Conservation (phyloP, 352 stramenopile species). For the Thraustotheca clavata region DNA sequence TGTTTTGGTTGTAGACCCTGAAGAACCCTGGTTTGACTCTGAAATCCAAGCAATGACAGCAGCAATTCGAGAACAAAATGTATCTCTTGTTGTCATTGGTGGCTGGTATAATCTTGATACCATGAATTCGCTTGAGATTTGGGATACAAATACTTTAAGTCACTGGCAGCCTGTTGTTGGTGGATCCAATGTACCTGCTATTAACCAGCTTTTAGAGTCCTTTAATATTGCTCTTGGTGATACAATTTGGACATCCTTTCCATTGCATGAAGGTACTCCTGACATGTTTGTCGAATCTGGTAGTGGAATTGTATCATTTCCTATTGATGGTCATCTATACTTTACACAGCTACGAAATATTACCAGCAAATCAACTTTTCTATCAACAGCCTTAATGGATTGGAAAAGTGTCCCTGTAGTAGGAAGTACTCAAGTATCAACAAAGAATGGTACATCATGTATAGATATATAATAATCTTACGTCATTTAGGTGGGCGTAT, state of each 20-base stretch:
- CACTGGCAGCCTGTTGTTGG: conserved; percentile 72
- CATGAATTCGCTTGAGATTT: conserved; percentile 56
- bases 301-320: not conserved
- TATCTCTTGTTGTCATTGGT: conserved; percentile 63
- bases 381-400: not conserved
- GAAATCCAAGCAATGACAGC: conserved; percentile 48
- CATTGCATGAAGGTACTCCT: conserved; percentile 20
- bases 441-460: conserved; percentile 22
- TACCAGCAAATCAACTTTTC: not conserved
- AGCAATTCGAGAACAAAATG: conserved; percentile 54
- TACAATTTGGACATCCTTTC: conserved; percentile 32
- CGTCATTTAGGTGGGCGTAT: conserved; percentile 44
- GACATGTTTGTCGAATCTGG: conserved; percentile 35
- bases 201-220: conserved; percentile 52
- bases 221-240: conserved; percentile 65
- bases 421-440: not conserved
- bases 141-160: conserved; percentile 76
- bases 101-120: conserved; percentile 70
- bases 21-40: conserved; percentile 66
- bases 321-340: not conserved
- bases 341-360: not conserved
- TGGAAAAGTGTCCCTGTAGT: not conserved
- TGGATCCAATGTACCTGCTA: conserved; percentile 60
- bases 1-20: conserved; percentile 70
- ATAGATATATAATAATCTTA: conserved; percentile 36